Base-by-base conservation (phyloP, 2,329 filamentous ascomycete species). In the Pseudogymnoascus sp. region DNA sequence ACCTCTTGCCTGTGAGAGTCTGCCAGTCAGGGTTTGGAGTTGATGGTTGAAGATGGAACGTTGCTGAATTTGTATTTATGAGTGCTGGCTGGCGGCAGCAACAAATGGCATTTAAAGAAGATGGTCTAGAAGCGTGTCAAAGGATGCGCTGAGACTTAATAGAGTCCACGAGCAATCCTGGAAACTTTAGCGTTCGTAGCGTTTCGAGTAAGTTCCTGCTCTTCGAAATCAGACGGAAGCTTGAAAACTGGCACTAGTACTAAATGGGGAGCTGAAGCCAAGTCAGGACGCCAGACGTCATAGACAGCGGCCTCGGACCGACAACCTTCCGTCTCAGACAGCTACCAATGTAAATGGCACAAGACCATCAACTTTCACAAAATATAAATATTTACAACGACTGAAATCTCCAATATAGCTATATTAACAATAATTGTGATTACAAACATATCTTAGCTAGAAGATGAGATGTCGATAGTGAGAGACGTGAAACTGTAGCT, bases 21-120 rank as follows among this genome's bases (percentile, higher is more conserved):
- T 61, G 31, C 31, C 17, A 61, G 24, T 26, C 36, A 54, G 15
- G 37, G 11, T 24, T 3, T 13, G 6, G 41, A n/a, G 8, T 35
- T 50, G 37, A 31, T 31, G 33, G 26, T 41, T 2, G 26, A 15
- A 60, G 35, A 40, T 54, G 21, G 21, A 21, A 60, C 7, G 41
- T n/a, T 21, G 26, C 8, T 35, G 31, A 50, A 29, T 50, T 24
- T 31, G 10, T 35, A 8, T 39, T 61, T 37, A 36, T 58, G 44
- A 47, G 57, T 33, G 44, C 60, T 58, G 60, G 57, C 44, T 36
- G 60, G 26, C 44, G 54, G 39, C 58, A 60, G 17, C 41, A 13
- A 57, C 40, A 60, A 31, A 61, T 37, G n/a, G 60, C 33, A 40
- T 58, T 29, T 29, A 29, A 54, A 54, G 29, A 33, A 54, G 47